These are phyloP conservation scores for Paracamarosporium sp. DNA, from an alignment of 2,329 filamentous ascomycete genomes.

Conservation along the genomic window DNA sequence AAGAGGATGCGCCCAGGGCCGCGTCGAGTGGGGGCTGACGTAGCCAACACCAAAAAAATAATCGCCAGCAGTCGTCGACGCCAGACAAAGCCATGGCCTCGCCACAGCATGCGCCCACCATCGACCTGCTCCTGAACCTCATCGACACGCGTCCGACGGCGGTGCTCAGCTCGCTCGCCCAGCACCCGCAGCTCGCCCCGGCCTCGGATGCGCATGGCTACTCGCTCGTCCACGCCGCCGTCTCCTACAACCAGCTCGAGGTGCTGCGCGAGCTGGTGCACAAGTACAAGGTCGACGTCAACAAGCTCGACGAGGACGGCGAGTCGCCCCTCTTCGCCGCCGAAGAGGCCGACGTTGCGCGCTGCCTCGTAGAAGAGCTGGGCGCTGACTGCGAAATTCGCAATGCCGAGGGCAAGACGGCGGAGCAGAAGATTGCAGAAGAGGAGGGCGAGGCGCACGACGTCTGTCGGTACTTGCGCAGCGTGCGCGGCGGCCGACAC, in stretches of 20 bases:
- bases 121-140: conserved; percentile 58
- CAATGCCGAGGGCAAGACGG: conserved; percentile 80
- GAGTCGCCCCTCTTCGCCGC: conserved; percentile 96
- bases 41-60: conserved; percentile 10
- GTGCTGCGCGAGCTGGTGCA: conserved; percentile 77
- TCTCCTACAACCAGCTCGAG: conserved; percentile 87
- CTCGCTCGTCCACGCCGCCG: conserved; percentile 89
- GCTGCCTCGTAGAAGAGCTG: conserved; percentile 82
- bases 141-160: conserved; percentile 81
- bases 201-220: conserved; percentile 91
- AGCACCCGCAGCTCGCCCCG: conserved; percentile 77
- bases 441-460: conserved; percentile 79
- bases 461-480: conserved; percentile 73
- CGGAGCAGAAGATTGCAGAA: conserved; percentile 77
- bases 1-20: too few species aligned
- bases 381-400: conserved; percentile 69
- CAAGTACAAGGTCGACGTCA: conserved; percentile 78
- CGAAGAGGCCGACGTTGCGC: conserved; percentile 80
- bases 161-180: conserved; percentile 76
- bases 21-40: background rate
- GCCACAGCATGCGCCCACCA: conserved; percentile 36
- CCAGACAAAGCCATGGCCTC: conserved; percentile 33
- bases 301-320: conserved; percentile 86
- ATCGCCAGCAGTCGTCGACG: too few species aligned
- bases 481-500: conserved; percentile 32